Base-by-base conservation (phyloP, 2,329 filamentous ascomycete species). In the Colletotrichum chrysophilum region DNA sequence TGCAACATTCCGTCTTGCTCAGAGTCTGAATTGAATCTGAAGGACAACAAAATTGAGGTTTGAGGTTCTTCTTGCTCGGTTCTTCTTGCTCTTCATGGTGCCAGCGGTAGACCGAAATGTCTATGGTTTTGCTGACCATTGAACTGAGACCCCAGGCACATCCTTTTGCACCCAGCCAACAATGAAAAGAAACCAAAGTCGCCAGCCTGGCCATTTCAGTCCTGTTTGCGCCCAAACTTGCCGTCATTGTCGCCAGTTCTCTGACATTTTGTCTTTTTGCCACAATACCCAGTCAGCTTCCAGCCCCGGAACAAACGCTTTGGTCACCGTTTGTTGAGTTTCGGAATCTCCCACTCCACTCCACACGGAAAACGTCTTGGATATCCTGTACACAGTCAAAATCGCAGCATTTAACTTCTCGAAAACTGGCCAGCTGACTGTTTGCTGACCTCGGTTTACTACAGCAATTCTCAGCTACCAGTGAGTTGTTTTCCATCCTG, bases 1-100 rank as follows among this genome's bases (percentile, higher is more conserved):
- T 52, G 9, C 5, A 21, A 13, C n/a, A 7, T 13, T 0, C 10
- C 12, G 0, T 52, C 4, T 52, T 4, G 6, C n/a, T 4, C 7
- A n/a, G 12, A 52, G n/a, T 21, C 10, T 1, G 3, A 16, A 13
- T 18, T 16, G 14, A 21, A 18, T 4, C 43, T 13, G 43, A 52
- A 21, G 12, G 43, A 12, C 3, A 7, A 4, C 1, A 4, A 52
- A 21, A 1, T 21, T 52, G 1, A 13, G n/a, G n/a, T 10, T 21
- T 4, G 12, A 48, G 3, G n/a, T 21, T 5, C 5, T 52, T 52
- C n/a, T 6, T 48, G 18, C 2, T 48, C 2, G 9, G n/a, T 7
- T 1, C 18, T 48, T 48, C 43, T n/a, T 21, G 5, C n/a, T 13
- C 10, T 52, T 21, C 10, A 3, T n/a, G 9, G 9, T 48, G 38